Evolutionary conservation across 176 grass and related monocot genomes (phyloP).

Genomic region (Paspalum vaginatum): DNA sequence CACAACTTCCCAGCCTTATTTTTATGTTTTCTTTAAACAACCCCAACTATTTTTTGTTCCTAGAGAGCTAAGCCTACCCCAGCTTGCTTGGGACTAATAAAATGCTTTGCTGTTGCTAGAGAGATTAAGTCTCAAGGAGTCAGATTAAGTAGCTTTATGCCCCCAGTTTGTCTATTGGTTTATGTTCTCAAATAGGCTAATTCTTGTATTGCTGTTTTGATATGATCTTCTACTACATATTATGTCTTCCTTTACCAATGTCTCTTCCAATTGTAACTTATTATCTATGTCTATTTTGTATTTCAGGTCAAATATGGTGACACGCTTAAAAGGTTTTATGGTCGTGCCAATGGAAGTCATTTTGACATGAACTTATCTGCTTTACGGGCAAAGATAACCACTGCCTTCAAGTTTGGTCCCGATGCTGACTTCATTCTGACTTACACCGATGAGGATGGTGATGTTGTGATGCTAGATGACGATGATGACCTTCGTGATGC

Average conservation of each 20-base stretch:
- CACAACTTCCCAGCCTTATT: no score
- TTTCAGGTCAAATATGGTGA: conserved; percentile 90
- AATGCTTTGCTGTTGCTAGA: not conserved
- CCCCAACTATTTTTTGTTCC: not conserved
- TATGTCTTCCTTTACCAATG: not conserved
- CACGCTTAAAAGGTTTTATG: conserved; percentile 73
- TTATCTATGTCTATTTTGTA: not conserved
- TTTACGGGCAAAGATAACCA: conserved; percentile 64
- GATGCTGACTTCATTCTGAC: conserved; percentile 64
- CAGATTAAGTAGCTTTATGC: not conserved
- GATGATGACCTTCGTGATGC: conserved; percentile 87
- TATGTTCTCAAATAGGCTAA: not conserved
- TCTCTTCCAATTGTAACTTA: not conserved
- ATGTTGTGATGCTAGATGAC: conserved; percentile 78
- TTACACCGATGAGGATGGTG: conserved; percentile 84
- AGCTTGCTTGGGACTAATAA: not conserved
- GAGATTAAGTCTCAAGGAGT: not conserved
- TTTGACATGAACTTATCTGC: conserved; percentile 55
- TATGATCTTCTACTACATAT: not conserved
- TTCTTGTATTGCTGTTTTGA: not conserved
- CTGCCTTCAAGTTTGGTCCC: conserved; percentile 69
- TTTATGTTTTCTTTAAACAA: no score
- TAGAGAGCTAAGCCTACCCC: not conserved
- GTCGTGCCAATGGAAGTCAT: conserved; percentile 34
- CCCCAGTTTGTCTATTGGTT: not conserved